Percentiles rank a stretch among this genome's conserved stretches.
Evolutionary conservation across 2,329 filamentous ascomycete genomes (phyloP).

Genomic region (Graphilbum ipis-grandicollis): DNA sequence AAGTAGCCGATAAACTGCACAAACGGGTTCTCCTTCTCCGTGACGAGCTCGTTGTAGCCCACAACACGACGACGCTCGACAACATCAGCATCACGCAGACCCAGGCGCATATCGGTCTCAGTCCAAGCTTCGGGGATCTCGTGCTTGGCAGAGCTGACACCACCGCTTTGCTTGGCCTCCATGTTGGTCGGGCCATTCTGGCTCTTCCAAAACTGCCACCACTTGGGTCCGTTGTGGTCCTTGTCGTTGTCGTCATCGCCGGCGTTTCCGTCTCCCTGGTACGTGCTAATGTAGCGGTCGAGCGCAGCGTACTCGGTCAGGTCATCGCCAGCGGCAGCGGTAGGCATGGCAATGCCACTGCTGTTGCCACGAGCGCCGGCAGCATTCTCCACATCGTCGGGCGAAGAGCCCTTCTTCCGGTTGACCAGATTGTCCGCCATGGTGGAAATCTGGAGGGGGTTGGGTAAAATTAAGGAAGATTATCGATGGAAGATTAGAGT

Average conservation of each 20-base stretch:
- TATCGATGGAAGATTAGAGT: conserved; percentile 4
- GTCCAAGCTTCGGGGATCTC: conserved; percentile 50
- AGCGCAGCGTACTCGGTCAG: not conserved
- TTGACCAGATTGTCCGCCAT: not conserved
- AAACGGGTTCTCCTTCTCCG: conserved; percentile 65
- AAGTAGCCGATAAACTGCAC: conserved; percentile 76
- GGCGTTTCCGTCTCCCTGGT: not conserved
- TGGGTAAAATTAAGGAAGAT: no score
- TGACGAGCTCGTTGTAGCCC: not conserved
- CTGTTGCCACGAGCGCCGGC: not conserved
- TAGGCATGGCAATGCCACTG: not conserved
- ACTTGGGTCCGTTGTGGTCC: not conserved
- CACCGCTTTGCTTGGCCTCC: no score
- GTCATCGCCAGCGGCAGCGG: not conserved
- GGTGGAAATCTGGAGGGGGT: conserved; percentile 5
- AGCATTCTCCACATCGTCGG: not conserved
- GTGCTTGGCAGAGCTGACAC: not conserved
- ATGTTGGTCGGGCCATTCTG: conserved; percentile 31
- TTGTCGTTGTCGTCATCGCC: not conserved
- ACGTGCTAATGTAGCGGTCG: not conserved
- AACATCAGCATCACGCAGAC: conserved; percentile 59
- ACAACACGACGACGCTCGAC: conserved; percentile 29
- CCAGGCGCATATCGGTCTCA: conserved; percentile 51
- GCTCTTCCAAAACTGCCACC: conserved; percentile 17
- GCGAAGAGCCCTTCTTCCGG: not conserved